These are phyloP conservation scores for Candida ficus DNA, from an alignment of 805 yeast species.

Conservation along the genomic window DNA sequence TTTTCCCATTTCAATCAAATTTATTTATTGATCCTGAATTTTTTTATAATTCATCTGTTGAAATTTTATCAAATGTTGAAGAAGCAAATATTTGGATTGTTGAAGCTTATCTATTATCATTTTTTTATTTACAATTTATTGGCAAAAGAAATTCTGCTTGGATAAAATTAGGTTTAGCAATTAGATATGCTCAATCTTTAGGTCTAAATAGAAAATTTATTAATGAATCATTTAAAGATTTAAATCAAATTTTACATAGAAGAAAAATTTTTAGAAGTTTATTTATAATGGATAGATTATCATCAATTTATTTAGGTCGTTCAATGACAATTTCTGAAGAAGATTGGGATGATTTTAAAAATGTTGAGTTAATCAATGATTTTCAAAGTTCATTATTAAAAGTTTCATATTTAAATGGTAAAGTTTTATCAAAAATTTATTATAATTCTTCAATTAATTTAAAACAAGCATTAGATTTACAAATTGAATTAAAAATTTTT, in stretches of 20 bases:
- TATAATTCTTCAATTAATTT: constrained; percentile 28
- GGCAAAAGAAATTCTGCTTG: constrained; percentile 38
- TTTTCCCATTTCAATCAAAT: constrained; percentile 22
- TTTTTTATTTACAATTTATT: constrained; percentile 35
- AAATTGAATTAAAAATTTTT: constrained; percentile 33
- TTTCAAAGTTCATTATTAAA: constrained; percentile 28
- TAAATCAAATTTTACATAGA: constrained; percentile 25
- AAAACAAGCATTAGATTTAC: constrained; percentile 29
- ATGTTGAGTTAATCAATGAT: constrained; percentile 17
- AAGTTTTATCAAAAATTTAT: constrained; percentile 30
- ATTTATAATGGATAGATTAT: constrained; percentile 31
- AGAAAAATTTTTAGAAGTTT: constrained; percentile 32
- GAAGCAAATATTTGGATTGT: constrained; percentile 39
- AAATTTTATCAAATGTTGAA: constrained; percentile 29
- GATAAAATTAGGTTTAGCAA: constrained; percentile 37
- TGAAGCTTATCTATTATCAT: constrained; percentile 34
- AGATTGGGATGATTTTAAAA: constrained; percentile 35
- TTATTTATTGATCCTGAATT: constrained; percentile 26
- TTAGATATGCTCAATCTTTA: constrained; percentile 37
- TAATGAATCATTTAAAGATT: constrained; percentile 32
- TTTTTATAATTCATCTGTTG: constrained; percentile 33
- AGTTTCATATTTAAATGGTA: constrained; percentile 27
- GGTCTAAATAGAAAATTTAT: constrained; percentile 36
- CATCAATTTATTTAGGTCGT: constrained; percentile 33
- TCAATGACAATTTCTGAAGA: constrained; percentile 31